A percentile compares a stretch with the other conserved stretches of the same genome.
These are phyloP conservation scores for Oemleria cerasiformis DNA, from an alignment of 306 rosid species.

Conservation along the genomic window DNA sequence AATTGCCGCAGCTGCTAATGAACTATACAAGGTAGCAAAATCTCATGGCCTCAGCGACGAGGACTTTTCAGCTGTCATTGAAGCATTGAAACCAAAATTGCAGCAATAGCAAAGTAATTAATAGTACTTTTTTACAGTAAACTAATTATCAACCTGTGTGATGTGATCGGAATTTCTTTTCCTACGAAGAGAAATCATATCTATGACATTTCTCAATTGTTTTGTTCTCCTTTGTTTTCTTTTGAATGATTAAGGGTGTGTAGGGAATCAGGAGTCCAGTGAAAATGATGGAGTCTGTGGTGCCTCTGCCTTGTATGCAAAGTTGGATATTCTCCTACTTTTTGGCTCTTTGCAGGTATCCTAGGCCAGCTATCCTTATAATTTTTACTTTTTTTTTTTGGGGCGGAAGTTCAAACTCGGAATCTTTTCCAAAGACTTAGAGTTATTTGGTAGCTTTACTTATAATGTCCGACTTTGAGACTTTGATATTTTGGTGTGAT, in stretches of 20 bases:
- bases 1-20: slow-evolving; percentile 91
- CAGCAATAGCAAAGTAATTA: slow-evolving; percentile 31
- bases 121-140: neutral
- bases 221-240: neutral
- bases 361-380: neutral
- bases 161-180: neutral
- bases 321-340: neutral
- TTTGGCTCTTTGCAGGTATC: neutral
- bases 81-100: slow-evolving; percentile 73
- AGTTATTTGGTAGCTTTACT: too few relatives aligned
- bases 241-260: neutral
- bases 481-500: too few relatives aligned
- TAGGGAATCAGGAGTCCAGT: neutral
- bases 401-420: too few relatives aligned
- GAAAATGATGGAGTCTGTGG: slow-evolving; percentile 1
- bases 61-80: slow-evolving; percentile 95
- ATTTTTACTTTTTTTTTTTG: too few relatives aligned
- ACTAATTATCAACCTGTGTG: neutral
- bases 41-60: slow-evolving; percentile 78
- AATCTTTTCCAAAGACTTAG: too few relatives aligned
- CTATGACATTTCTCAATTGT: neutral
- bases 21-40: slow-evolving; percentile 87
- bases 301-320: neutral
- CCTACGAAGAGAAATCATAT: neutral
- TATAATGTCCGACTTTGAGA: too few relatives aligned